Percentiles rank a stretch among this genome's conserved stretches.
Evolutionary conservation across 2,329 filamentous ascomycete species (phyloP).

Genomic region (Orbilia javanica): DNA sequence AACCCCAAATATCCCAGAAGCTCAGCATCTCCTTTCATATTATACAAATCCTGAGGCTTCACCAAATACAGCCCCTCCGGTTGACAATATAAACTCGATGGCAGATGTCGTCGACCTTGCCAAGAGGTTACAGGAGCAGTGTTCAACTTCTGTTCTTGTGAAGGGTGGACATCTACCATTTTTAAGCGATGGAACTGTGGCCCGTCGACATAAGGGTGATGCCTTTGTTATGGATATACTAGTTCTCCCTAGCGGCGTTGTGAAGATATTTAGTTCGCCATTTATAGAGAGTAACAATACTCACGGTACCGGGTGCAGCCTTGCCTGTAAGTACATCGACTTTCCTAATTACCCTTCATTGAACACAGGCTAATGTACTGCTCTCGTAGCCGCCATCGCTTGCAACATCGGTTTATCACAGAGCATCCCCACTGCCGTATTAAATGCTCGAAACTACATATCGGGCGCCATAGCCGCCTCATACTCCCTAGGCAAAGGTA

Average conservation of each 20-base stretch:
- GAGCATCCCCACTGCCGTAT: conserved; percentile 69
- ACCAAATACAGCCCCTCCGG: conserved; percentile 64
- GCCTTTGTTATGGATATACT: conserved; percentile 79
- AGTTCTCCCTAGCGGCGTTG: conserved; percentile 73
- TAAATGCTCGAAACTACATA: conserved; percentile 72
- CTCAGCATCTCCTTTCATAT: conserved; percentile 72
- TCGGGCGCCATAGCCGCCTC: conserved; percentile 74
- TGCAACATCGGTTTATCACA: conserved; percentile 72
- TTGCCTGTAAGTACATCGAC: conserved; percentile 76
- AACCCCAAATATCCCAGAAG: conserved; percentile 84
- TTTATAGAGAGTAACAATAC: conserved; percentile 83
- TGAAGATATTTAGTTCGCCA: conserved; percentile 75
- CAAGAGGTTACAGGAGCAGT: conserved; percentile 74
- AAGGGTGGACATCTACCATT: conserved; percentile 94
- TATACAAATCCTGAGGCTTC: conserved; percentile 62
- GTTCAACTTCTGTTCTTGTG: conserved; percentile 83
- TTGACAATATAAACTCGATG: conserved; percentile 65
- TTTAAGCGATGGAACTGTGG: conserved; percentile 72
- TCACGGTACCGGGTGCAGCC: conserved; percentile 93
- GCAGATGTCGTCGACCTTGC: conserved; percentile 73
- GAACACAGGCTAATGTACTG: not conserved
- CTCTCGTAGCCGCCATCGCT: conserved; percentile 72
- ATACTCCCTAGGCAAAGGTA: conserved; percentile 71
- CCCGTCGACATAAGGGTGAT: conserved; percentile 72
- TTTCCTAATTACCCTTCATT: not conserved